Evolutionary conservation across 2,329 filamentous ascomycete species (phyloP), one percentile per base, ranked within the genome.

Genomic region (Alternaria sp.): DNA sequence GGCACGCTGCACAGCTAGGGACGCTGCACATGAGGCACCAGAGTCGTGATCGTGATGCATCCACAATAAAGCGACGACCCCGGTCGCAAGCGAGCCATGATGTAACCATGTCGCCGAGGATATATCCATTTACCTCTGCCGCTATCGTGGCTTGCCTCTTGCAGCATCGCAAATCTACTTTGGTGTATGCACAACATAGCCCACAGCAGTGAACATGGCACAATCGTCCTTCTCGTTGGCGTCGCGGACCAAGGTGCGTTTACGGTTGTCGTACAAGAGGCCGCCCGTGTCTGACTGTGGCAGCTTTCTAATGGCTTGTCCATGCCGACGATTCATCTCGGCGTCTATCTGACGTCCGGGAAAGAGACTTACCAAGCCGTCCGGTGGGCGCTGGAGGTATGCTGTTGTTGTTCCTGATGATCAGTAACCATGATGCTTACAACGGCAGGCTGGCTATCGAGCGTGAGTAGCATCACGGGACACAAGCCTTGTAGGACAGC

Each of bases 311-410:
- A 90, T 80, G 87, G 88, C 71, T 78, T 84, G 55, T 80, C 81
- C 13, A 91, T 92, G 77, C 90, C 90, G 13, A 85, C 85, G 67
- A 86, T 92, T 65, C 90, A 92, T 65, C 84, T 92, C 1, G 90
- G 90, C 4, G 85, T 92, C 10, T 93, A 92, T 78, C 82, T 89
- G 79, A 90, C 90, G 75, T 85, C 83, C 3, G 86, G 88, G 1
- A 74, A 74, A 26, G 87, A 91, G 70, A 87, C 86, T 17, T 80
- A 79, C 9, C 74, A 80, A 26, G 82, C 88, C 1, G 86, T 91
- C 2, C 79, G 78, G 44, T 84, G 79, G 75, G 88, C 83, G 9
- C 79, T 90, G 2, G 79, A 81, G 51, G 82, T 81, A 60, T 81
- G 82, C 57, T 64, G 57, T 31, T 40, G 56, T 55, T 59, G 55